Percentiles rank a stretch among this genome's conserved stretches.
These are phyloP conservation scores for Salix suchowensis DNA, from an alignment of 345 rosid species.

Conservation along the genomic window DNA sequence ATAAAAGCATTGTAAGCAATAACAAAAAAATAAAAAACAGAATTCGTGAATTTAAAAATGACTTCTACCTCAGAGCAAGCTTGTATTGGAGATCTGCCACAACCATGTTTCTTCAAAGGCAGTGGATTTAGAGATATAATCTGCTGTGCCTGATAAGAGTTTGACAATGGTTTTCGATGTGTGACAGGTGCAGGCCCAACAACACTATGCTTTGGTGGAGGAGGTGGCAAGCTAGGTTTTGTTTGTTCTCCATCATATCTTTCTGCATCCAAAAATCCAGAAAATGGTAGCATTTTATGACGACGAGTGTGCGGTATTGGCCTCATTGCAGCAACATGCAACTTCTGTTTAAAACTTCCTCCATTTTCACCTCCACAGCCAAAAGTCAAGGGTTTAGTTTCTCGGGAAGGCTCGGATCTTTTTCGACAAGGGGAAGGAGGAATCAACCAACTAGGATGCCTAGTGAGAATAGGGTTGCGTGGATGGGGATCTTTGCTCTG, in stretches of 20 bases:
- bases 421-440: conserved; percentile 81
- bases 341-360: conserved; percentile 40
- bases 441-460: conserved; percentile 69
- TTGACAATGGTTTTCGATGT: conserved; percentile 69
- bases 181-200: conserved; percentile 48
- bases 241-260: conserved; percentile 69
- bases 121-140: conserved; percentile 84
- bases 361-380: conserved; percentile 51
- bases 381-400: conserved; percentile 34
- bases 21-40: not conserved
- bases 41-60: not conserved
- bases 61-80: conserved; percentile 82
- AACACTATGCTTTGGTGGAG: conserved; percentile 57
- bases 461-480: conserved; percentile 29
- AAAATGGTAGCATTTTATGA: conserved; percentile 77
- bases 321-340: conserved; percentile 71
- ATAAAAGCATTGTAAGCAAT: not conserved
- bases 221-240: conserved; percentile 56
- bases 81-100: conserved; percentile 93
- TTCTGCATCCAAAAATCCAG: conserved; percentile 64
- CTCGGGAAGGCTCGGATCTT: conserved; percentile 53
- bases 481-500: conserved; percentile 38
- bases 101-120: conserved; percentile 94
- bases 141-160: conserved; percentile 87
- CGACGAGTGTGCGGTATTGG: conserved; percentile 81